A percentile compares a stretch with the other conserved stretches of the same genome.
Evolutionary conservation across 805 yeast species (phyloP).

Genomic region (Grigorovia humatica): DNA sequence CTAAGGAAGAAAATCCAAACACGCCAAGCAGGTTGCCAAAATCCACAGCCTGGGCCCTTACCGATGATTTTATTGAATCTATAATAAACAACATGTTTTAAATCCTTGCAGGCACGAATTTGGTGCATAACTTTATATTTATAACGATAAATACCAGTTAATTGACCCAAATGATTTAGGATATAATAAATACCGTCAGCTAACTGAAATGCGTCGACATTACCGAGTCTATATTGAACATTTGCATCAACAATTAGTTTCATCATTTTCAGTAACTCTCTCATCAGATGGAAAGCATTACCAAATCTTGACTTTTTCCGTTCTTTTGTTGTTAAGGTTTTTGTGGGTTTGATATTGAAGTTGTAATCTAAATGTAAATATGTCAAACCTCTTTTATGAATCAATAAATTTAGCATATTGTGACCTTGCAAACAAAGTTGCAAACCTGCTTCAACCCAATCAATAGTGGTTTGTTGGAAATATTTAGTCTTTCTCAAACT

Average conservation of each 20-base stretch:
- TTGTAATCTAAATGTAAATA: conserved; percentile 91
- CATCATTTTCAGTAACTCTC: conserved; percentile 77
- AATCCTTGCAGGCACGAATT: conserved; percentile 87
- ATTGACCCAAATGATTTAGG: conserved; percentile 85
- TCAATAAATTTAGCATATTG: conserved; percentile 80
- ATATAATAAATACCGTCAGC: conserved; percentile 88
- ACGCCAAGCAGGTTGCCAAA: conserved; percentile 99
- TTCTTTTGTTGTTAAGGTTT: conserved; percentile 91
- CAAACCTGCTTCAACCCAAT: conserved; percentile 98
- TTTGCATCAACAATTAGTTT: conserved; percentile 89
- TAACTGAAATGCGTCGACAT: conserved; percentile 76
- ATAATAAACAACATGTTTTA: conserved; percentile 84
- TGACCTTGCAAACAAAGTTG: conserved; percentile 91
- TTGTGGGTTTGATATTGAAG: conserved; percentile 91
- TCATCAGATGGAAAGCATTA: conserved; percentile 84
- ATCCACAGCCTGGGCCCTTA: conserved; percentile 97
- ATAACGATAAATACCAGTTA: conserved; percentile 93
- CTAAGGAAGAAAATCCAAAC: conserved; percentile 89
- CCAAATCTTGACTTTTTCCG: conserved; percentile 94
- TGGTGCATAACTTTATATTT: conserved; percentile 98
- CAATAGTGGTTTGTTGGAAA: conserved; percentile 84
- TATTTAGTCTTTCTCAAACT: conserved; percentile 69
- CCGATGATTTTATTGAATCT: conserved; percentile 80
- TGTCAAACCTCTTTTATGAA: conserved; percentile 84
- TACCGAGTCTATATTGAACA: conserved; percentile 81